Base-by-base conservation (phyloP, 352 stramenopile species). In the Phytophthora colocasiae region DNA sequence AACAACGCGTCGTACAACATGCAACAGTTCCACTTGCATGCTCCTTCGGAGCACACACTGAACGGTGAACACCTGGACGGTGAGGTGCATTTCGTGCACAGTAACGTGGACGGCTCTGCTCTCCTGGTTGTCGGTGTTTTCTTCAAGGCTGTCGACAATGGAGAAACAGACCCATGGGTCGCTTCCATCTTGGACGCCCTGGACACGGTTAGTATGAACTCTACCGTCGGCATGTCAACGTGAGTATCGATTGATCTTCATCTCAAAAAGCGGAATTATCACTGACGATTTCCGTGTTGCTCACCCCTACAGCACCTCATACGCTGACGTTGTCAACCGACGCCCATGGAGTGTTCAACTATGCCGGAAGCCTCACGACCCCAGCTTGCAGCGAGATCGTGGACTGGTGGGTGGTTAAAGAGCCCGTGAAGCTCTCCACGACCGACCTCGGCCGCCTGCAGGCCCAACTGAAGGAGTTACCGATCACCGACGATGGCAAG, bases 51-150 rank as follows among this genome's bases (percentile, higher is more conserved):
- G 44, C 78, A 87, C 73, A 81, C 66, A 1, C 6, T 87, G 17
- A 68, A 76, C 22, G 78, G 78, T 12, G 63, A 75, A 14, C 46
- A 62, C 8, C 39, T 73, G 22, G 69, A 79, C 12, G 75, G 59
- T 32, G 73, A 82, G 45, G 59, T 79, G 8, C 78, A 87, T 45
- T 83, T 87, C 47, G 78, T 85, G 44, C 78, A 87, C 63, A 61
- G 44, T 15, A 70, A 66, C 47, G 24, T 39, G 12, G 62, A 78
- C 27, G 53, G 62, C 11, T 51, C 56, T 14, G 67, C 73, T 53
- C 44, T 85, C 17, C 58, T 83, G 0, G 78, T 84, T 27, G 71
- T 75, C 4, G 73, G 73, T 12, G 43, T 83, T 6, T 77, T 77
- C 14, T 52, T 74, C 32, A 48, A 71, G 38, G 55, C 52, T 2